These are phyloP conservation scores for Mucor ambiguus DNA, from an alignment of 371 early-diverging fungal genomes.

Conservation along the genomic window DNA sequence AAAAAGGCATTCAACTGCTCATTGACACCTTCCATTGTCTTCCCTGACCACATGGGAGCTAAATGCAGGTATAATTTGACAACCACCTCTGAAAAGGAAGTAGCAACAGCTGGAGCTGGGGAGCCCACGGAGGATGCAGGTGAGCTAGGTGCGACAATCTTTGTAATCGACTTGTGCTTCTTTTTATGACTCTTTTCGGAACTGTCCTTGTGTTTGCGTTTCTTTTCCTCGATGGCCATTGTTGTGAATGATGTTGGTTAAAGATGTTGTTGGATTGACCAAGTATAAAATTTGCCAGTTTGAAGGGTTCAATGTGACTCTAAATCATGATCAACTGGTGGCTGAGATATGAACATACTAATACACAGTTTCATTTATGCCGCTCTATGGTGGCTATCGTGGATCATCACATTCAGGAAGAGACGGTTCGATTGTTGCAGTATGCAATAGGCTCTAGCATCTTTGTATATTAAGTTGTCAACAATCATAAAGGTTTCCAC, in stretches of 20 bases:
- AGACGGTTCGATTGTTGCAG: neutral
- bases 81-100: constrained; percentile 63
- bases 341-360: neutral
- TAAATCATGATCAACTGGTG: neutral
- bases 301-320: constrained; percentile 3
- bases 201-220: constrained; percentile 46
- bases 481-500: neutral
- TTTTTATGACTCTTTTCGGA: constrained; percentile 37
- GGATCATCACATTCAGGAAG: neutral
- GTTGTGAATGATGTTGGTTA: neutral
- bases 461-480: neutral
- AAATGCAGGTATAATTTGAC: constrained; percentile 71
- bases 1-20: constrained; percentile 84
- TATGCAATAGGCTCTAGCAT: neutral
- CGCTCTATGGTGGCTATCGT: neutral
- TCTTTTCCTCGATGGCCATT: constrained; percentile 41
- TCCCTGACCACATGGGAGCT: constrained; percentile 73
- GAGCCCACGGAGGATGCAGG: constrained; percentile 16
- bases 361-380: neutral
- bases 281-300: neutral
- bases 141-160: constrained; percentile 18
- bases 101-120: constrained; percentile 12
- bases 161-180: constrained; percentile 32
- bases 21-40: constrained; percentile 73
- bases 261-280: neutral